Percentiles rank a stretch among this genome's conserved stretches.
Conservation (phyloP, 805 yeast species). For the Schizosaccharomyces osmophilus region DNA sequence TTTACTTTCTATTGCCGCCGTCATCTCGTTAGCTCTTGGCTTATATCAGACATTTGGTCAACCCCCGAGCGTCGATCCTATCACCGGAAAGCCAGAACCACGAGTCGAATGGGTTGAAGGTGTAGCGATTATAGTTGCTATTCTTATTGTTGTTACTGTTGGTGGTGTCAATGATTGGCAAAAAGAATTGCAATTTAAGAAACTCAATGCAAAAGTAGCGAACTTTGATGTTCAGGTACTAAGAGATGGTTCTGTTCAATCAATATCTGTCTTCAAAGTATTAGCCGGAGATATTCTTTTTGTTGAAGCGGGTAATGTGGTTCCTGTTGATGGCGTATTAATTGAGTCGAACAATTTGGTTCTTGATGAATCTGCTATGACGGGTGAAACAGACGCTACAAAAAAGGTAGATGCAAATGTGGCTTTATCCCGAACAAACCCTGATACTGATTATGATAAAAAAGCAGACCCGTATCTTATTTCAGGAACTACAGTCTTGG, state of each 20-base stretch:
- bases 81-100: conserved; percentile 49
- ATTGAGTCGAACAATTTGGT: conserved; percentile 46
- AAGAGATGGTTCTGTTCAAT: conserved; percentile 42
- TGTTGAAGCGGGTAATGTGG: conserved; percentile 79
- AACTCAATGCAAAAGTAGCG: conserved; percentile 68
- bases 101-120: conserved; percentile 97
- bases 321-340: conserved; percentile 70
- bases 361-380: conserved; percentile 75
- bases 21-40: conserved; percentile 72
- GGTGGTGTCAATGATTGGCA: conserved; percentile 94
- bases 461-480: conserved; percentile 59
- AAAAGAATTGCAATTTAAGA: conserved; percentile 79
- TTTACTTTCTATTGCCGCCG: conserved; percentile 61
- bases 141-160: conserved; percentile 68
- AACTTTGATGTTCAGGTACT: conserved; percentile 55
- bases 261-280: conserved; percentile 48
- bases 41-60: conserved; percentile 79
- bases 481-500: conserved; percentile 69
- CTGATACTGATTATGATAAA: conserved; percentile 14
- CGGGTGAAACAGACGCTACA: conserved; percentile 81
- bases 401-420: conserved; percentile 34
- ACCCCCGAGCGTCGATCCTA: conserved; percentile 44
- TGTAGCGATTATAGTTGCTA: conserved; percentile 84
- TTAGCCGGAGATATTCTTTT: conserved; percentile 66
- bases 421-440: conserved; percentile 15